Evolutionary conservation across 192 early-diverging fungal species (phyloP).

Genomic region (Radiomyces spectabilis): DNA sequence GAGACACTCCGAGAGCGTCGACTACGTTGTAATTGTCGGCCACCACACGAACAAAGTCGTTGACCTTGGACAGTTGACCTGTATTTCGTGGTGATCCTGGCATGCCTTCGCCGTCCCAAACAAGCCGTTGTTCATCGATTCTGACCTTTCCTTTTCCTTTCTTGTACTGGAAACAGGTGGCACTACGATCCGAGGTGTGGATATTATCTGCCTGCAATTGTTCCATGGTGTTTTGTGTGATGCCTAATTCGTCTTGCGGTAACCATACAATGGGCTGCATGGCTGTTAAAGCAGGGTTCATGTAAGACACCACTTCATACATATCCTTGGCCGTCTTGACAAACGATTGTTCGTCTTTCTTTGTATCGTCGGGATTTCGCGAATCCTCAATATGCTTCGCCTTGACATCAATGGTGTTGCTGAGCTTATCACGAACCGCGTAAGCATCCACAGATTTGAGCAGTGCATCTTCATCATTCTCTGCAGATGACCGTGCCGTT

Average conservation of each 20-base stretch:
- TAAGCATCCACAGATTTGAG: neutral
- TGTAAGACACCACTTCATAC: conserved; percentile 29
- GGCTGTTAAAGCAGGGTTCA: conserved; percentile 30
- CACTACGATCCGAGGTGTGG: conserved; percentile 22
- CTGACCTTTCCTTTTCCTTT: conserved; percentile 17
- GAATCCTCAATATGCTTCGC: neutral
- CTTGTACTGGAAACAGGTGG: conserved; percentile 8
- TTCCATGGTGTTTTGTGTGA: conserved; percentile 27
- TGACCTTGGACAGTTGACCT: neutral
- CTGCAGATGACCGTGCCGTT: neutral
- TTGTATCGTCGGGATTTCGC: neutral
- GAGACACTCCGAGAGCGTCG: conserved; percentile 8
- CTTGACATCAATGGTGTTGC: neutral
- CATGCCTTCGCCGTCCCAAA: conserved; percentile 6
- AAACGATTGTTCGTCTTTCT: neutral
- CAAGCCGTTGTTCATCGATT: conserved; percentile 12
- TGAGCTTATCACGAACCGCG: neutral
- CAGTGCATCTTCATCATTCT: neutral
- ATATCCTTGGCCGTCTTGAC: neutral
- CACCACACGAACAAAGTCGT: conserved; percentile 12
- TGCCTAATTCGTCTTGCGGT: conserved; percentile 34
- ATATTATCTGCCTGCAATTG: conserved; percentile 23
- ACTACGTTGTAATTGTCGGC: conserved; percentile 16
- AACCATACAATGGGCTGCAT: conserved; percentile 39
- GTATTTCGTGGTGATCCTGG: conserved; percentile 5